Evolutionary conservation across 345 rosid genomes (phyloP).

Genomic region (Gynandropsis gynandra): DNA sequence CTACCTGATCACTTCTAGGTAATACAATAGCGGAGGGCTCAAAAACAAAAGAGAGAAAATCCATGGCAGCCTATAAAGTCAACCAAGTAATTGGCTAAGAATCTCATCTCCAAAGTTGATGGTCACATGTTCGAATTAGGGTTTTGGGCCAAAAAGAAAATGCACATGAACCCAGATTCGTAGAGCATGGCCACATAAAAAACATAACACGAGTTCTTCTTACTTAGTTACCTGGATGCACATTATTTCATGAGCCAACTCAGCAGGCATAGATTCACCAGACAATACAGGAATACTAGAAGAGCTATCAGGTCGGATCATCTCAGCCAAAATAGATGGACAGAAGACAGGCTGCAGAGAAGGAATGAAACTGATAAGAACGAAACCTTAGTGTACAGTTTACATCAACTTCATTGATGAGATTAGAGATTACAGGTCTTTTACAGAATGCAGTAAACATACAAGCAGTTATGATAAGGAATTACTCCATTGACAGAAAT

Average conservation of each 20-base stretch:
- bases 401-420: not conserved
- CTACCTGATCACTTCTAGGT: not conserved
- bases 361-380: conserved; percentile 14
- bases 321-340: conserved; percentile 71
- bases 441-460: too few relatives aligned
- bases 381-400: conserved; percentile 2
- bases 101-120: not conserved
- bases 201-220: not conserved
- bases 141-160: too few relatives aligned
- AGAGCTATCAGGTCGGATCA: conserved; percentile 70
- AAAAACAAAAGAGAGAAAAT: not conserved
- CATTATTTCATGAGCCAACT: conserved; percentile 79
- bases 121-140: too few relatives aligned
- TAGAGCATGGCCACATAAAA: too few relatives aligned
- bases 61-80: not conserved
- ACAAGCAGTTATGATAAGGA: too few relatives aligned
- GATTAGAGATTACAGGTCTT: not conserved
- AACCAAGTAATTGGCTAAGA: not conserved
- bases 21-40: not conserved
- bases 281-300: conserved; percentile 57
- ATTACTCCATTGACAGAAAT: too few relatives aligned
- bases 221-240: conserved; percentile 54
- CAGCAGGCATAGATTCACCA: conserved; percentile 62
- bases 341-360: conserved; percentile 65
- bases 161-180: too few relatives aligned